Evolutionary conservation across 306 rosid species (phyloP).

Genomic region (Amphicarpaea edgeworthii): DNA sequence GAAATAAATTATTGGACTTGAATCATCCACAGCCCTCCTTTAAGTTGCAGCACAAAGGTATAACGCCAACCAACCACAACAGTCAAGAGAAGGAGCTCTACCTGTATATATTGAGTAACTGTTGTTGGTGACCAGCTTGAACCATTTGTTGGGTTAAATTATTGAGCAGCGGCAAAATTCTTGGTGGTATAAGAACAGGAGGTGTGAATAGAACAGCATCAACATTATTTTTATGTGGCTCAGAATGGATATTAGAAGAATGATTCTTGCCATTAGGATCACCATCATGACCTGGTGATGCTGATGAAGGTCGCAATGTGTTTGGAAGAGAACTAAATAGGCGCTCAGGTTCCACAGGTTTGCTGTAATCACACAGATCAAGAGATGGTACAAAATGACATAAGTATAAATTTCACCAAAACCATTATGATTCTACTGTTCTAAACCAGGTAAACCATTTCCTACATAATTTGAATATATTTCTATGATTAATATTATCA

Average conservation of each 20-base stretch:
- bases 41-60: too few species aligned
- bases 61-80: too few species aligned
- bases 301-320: slow-evolving; percentile 78
- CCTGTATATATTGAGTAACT: slow-evolving; percentile 76
- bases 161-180: slow-evolving; percentile 76
- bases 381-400: slow-evolving; percentile 7
- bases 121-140: slow-evolving; percentile 83
- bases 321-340: slow-evolving; percentile 85
- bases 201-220: slow-evolving; percentile 76
- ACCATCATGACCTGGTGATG: slow-evolving; percentile 70
- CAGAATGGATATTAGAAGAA: slow-evolving; percentile 58
- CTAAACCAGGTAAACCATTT: background rate
- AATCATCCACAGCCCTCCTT: too few species aligned
- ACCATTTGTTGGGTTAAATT: slow-evolving; percentile 81
- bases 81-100: slow-evolving; percentile 24
- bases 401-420: background rate
- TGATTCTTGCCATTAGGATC: slow-evolving; percentile 57
- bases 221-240: slow-evolving; percentile 51
- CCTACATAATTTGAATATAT: background rate
- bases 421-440: slow-evolving; percentile 6
- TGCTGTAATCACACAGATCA: slow-evolving; percentile 57
- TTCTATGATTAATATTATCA: background rate
- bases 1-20: too few species aligned
- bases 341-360: slow-evolving; percentile 94
- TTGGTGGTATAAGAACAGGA: slow-evolving; percentile 81